These are phyloP conservation scores for Pulicaria dysenterica DNA, from an alignment of 129 eudicot species.

Conservation along the genomic window DNA sequence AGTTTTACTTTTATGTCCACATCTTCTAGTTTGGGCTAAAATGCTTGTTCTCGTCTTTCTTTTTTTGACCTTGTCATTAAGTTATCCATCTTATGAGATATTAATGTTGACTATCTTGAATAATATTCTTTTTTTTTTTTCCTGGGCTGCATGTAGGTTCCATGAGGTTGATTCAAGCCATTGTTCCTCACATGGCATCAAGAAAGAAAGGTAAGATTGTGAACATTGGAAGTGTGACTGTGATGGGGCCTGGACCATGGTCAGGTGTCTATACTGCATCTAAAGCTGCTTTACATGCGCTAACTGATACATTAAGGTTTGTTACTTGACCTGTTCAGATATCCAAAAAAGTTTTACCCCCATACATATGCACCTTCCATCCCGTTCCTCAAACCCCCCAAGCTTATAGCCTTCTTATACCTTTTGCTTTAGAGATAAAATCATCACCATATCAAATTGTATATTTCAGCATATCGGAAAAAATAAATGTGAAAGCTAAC, in stretches of 20 bases:
- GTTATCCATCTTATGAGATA: background rate
- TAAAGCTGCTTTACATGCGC: conserved; percentile 89
- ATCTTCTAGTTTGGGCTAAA: background rate
- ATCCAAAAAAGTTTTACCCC: background rate
- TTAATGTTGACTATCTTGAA: background rate
- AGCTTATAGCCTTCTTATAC: background rate
- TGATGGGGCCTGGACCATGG: conserved; percentile 88
- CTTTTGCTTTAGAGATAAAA: background rate
- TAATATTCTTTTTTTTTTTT: background rate
- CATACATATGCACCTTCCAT: background rate
- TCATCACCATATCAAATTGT: background rate
- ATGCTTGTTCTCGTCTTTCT: background rate
- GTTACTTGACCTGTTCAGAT: conserved; percentile 10
- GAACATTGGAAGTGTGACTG: conserved; percentile 81
- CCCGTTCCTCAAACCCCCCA: background rate
- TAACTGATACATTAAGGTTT: conserved; percentile 82
- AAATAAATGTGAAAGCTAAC: background rate
- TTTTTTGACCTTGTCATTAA: background rate
- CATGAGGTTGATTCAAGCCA: conserved; percentile 86
- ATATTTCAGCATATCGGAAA: background rate
- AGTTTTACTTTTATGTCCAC: background rate
- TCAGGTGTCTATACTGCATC: conserved; percentile 84
- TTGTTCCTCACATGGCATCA: conserved; percentile 88
- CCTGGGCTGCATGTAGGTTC: conserved; percentile 53
- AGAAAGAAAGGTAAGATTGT: conserved; percentile 92